Base-by-base conservation (phyloP, 75 land plant species). In the Picea sitchensis region DNA sequence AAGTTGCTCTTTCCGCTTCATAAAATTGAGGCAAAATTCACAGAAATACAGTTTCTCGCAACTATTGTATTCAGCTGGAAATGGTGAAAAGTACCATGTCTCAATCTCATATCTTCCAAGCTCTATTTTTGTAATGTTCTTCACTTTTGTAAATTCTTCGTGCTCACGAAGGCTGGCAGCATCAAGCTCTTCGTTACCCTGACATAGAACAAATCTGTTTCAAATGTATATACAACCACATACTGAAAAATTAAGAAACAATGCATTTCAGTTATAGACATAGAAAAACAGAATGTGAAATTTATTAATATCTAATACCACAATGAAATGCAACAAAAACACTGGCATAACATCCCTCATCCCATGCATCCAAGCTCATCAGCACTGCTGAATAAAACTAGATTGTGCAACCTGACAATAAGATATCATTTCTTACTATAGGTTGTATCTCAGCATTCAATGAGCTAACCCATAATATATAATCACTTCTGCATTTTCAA, bases 61-160 rank as follows among this genome's bases (percentile, higher is more conserved):
- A 77, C 89, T 91, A 80, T 84, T 92, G 82, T 92, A 96, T 76
- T 94, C 99, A 75, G 95, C 91, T 47, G 99, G 99, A 85, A 96
- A 96, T 7, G 99, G 99, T 17, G 98, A 96, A 81, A 96, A 96
- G 65, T 96, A 96, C 99, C 99, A 96, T 58, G 99, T 94, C 73
- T 96, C 99, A 61, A 96, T 96, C 86, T 96, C 98, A 91, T 96
- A 96, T 83, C 87, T 91, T 58, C 99, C 99, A 79, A 96, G 95
- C 79, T 96, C 99, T 84, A 96, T 91, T 44, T 88, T 96, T 56
- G 90, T 87, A 61, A 96, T 95, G 65, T 96, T 96, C 80, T 96
- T 96, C 75, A 96, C 99, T 87, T 96, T 96, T 51, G 99, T 96
- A 61, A 96, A 92, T 83, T 96, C 99, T 77, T 96, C 99, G 77